Conservation (phyloP, 2,329 filamentous ascomycete genomes). For the Xylaria sp. region DNA sequence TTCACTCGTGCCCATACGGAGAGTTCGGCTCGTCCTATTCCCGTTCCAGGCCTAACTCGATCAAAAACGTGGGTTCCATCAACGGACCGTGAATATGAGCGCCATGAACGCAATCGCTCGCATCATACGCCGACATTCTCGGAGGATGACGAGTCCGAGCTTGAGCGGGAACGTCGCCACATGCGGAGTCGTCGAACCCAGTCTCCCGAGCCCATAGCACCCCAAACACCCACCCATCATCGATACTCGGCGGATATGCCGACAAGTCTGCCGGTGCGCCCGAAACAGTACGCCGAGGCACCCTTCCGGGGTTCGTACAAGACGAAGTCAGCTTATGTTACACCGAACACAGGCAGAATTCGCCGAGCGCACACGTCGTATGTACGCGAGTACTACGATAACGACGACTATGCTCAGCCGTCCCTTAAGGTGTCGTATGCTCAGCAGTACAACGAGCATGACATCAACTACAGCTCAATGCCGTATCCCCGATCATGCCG, state of each 20-base stretch:
- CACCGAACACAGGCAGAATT: conserved; percentile 23
- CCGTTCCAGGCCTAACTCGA: conserved; percentile 19
- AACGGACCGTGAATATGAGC: conserved; percentile 22
- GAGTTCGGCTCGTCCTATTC: conserved; percentile 22
- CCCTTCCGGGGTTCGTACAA: conserved; percentile 14
- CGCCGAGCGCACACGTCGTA: conserved; percentile 17
- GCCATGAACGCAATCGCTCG: conserved; percentile 20
- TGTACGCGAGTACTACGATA: conserved; percentile 17
- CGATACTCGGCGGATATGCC: conserved; percentile 13
- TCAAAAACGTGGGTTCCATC: conserved; percentile 23
- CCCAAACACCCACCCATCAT: conserved; percentile 5
- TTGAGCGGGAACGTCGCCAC: conserved; percentile 23
- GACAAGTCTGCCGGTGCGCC: conserved; percentile 16
- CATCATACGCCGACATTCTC: conserved; percentile 10
- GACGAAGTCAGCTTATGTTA: conserved; percentile 11
- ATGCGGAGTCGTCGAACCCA: conserved; percentile 24
- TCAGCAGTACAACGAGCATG: conserved; percentile 6
- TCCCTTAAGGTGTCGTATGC: conserved; percentile 23
- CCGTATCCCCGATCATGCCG: conserved; percentile 15
- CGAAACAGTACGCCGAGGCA: conserved; percentile 18
- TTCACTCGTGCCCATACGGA: conserved; percentile 27
- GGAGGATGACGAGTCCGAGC: conserved; percentile 26
- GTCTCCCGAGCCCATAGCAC: conserved; percentile 23
- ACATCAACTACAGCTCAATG: conserved; percentile 16
- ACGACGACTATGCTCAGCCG: conserved; percentile 14